Evolutionary conservation across 2,329 filamentous ascomycete genomes (phyloP).

Genomic region (Huntiella abstrusa): DNA sequence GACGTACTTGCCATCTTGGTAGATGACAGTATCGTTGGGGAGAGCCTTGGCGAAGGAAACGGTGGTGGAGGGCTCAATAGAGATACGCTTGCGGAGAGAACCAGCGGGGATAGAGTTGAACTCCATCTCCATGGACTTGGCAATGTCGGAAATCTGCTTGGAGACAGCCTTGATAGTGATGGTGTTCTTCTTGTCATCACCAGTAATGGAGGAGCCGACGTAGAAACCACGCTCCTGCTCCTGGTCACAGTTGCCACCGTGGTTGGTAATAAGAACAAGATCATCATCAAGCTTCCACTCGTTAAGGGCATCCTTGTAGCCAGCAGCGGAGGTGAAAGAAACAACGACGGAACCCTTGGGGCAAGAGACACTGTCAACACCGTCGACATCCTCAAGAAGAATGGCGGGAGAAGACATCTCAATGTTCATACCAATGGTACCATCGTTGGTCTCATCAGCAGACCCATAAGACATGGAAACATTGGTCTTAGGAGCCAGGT

Average conservation of each 20-base stretch:
- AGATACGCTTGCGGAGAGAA: slow-evolving; percentile 14
- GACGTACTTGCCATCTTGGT: slow-evolving; percentile 17
- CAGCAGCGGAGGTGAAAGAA: slow-evolving; percentile 11
- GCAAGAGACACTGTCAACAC: slow-evolving; percentile 12
- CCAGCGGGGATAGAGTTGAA: slow-evolving; percentile 16
- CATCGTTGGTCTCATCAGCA: slow-evolving; percentile 10
- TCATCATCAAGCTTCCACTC: slow-evolving; percentile 12
- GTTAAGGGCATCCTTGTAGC: slow-evolving; percentile 12
- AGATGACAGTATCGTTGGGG: slow-evolving; percentile 16
- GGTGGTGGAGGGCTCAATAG: slow-evolving; percentile 15
- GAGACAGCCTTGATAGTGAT: slow-evolving; percentile 18
- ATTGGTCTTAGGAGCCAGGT: background rate
- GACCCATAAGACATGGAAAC: slow-evolving; percentile 12
- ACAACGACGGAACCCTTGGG: slow-evolving; percentile 12
- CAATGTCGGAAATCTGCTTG: slow-evolving; percentile 18
- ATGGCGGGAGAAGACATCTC: slow-evolving; percentile 14
- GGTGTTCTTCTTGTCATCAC: slow-evolving; percentile 13
- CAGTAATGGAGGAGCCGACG: slow-evolving; percentile 16
- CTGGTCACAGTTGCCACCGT: slow-evolving; percentile 23
- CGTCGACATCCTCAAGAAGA: slow-evolving; percentile 13
- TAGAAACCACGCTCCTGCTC: slow-evolving; percentile 23
- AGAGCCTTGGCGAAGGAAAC: slow-evolving; percentile 12
- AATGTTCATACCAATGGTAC: slow-evolving; percentile 14
- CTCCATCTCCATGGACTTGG: slow-evolving; percentile 12
- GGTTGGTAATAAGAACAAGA: slow-evolving; percentile 25